Conservation (phyloP, 164 flowering plant species). For the Chloranthus sessilifolius region DNA sequence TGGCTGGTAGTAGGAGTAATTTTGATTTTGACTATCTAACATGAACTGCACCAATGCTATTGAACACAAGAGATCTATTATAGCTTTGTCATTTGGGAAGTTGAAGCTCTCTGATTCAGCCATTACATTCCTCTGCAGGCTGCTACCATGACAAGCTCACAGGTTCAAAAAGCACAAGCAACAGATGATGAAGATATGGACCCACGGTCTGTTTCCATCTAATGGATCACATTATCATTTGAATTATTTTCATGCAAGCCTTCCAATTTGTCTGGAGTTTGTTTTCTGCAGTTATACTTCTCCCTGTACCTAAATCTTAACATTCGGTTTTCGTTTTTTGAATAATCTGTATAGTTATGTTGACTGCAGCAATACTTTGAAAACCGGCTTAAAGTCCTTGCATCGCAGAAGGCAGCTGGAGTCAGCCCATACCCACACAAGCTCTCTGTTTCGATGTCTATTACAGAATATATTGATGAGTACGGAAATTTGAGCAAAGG, state of each 20-base stretch:
- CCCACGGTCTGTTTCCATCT: slow-evolving; percentile 54
- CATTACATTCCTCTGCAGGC: slow-evolving; percentile 27
- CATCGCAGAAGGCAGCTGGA: slow-evolving; percentile 50
- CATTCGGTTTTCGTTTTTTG: neutral
- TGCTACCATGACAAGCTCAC: slow-evolving; percentile 31
- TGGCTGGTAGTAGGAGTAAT: too few relatives aligned
- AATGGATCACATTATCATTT: neutral
- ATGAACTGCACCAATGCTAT: too few relatives aligned
- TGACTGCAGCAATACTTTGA: slow-evolving; percentile 84
- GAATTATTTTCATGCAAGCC: neutral
- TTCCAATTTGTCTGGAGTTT: neutral
- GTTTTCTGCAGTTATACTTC: neutral
- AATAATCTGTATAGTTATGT: slow-evolving; percentile 1
- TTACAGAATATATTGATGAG: slow-evolving; percentile 48
- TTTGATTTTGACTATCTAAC: too few relatives aligned
- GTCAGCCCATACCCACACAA: slow-evolving; percentile 89
- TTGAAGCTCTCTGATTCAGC: too few relatives aligned
- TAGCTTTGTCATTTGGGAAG: too few relatives aligned
- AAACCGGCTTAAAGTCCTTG: slow-evolving; percentile 67
- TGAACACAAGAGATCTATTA: too few relatives aligned
- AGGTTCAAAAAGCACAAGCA: slow-evolving; percentile 40
- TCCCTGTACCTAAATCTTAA: neutral
- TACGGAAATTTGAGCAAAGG: slow-evolving; percentile 52
- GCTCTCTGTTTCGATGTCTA: slow-evolving; percentile 51
- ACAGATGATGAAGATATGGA: slow-evolving; percentile 96